Evolutionary conservation across 73 alveolate species (phyloP).

Genomic region (Stentor roeselii): DNA sequence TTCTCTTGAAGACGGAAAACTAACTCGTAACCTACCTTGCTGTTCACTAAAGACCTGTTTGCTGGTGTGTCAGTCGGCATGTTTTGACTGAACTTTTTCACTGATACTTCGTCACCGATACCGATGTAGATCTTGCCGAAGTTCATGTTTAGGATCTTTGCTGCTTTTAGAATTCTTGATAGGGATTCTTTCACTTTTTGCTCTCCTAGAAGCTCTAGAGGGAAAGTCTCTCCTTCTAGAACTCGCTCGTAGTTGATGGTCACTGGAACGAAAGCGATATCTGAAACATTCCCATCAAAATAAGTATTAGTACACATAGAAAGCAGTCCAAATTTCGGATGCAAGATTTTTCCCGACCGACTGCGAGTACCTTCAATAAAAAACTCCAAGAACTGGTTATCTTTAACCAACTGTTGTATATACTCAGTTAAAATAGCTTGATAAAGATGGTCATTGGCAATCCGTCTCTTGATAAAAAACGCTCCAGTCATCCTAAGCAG

Average conservation of each 20-base stretch:
- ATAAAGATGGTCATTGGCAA: conserved; percentile 73
- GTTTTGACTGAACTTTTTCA: conserved; percentile 38
- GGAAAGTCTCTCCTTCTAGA: conserved; percentile 92
- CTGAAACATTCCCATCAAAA: conserved; percentile 61
- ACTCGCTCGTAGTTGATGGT: conserved; percentile 85
- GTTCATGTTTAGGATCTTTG: conserved; percentile 60
- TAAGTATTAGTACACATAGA: conserved; percentile 59
- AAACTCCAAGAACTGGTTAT: conserved; percentile 65
- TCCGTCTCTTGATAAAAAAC: conserved; percentile 76
- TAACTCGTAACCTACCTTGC: conserved; percentile 37
- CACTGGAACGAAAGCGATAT: conserved; percentile 75
- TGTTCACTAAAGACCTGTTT: neutral
- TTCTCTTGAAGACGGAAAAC: conserved; percentile 36
- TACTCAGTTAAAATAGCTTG: conserved; percentile 78
- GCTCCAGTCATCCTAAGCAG: conserved; percentile 83
- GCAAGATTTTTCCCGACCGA: conserved; percentile 74
- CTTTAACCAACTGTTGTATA: conserved; percentile 56
- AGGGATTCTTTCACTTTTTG: conserved; percentile 85
- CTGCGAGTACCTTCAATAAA: conserved; percentile 88
- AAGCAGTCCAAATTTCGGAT: conserved; percentile 75
- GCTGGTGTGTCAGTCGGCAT: conserved; percentile 1
- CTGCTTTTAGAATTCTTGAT: conserved; percentile 68
- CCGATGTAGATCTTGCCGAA: conserved; percentile 76
- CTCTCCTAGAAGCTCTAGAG: conserved; percentile 83
- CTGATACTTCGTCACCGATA: conserved; percentile 64